phyloP scores from a whole-genome alignment of 192 early-diverging fungal species.

The Gonapodya prolifera region DNA sequence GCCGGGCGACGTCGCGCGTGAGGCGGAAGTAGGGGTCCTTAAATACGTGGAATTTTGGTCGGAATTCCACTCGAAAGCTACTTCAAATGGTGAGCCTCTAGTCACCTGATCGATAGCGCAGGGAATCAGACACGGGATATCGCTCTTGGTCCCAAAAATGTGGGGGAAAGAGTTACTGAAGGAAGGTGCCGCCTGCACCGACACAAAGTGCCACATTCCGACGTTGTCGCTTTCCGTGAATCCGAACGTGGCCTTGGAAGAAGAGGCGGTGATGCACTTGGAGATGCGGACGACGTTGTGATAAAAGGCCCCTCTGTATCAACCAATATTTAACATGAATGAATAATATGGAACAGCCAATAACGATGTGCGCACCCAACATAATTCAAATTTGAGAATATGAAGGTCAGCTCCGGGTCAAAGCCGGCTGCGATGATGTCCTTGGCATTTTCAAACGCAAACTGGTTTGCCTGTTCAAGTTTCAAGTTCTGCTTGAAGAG shows the following conservation, averaged over 20 bases:
- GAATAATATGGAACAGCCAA: conserved; percentile 6
- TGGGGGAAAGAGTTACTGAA: conserved; percentile 91
- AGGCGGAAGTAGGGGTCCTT: conserved; percentile 95
- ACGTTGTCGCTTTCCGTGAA: conserved; percentile 79
- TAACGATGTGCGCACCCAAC: conserved; percentile 50
- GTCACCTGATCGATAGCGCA: conserved; percentile 92
- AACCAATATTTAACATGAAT: not conserved
- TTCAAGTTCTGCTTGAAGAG: conserved; percentile 85
- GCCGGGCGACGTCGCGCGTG: conserved; percentile 83
- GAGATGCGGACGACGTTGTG: conserved; percentile 83
- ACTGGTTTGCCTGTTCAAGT: conserved; percentile 64
- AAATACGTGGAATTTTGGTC: not conserved
- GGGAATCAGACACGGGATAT: conserved; percentile 93
- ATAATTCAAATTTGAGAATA: conserved; percentile 85
- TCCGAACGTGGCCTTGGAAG: conserved; percentile 80
- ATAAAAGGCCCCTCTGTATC: conserved; percentile 74
- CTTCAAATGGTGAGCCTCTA: too few relatives aligned
- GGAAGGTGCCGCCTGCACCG: conserved; percentile 86
- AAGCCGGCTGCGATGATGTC: conserved; percentile 94
- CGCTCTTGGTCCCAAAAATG: conserved; percentile 81
- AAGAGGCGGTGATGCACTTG: conserved; percentile 67
- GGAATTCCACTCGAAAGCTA: not conserved
- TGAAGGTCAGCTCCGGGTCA: conserved; percentile 90
- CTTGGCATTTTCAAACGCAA: conserved; percentile 65
- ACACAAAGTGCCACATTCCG: conserved; percentile 88